phyloP scores from a whole-genome alignment of 306 rosid species.

The Vachellia pachyceras region DNA sequence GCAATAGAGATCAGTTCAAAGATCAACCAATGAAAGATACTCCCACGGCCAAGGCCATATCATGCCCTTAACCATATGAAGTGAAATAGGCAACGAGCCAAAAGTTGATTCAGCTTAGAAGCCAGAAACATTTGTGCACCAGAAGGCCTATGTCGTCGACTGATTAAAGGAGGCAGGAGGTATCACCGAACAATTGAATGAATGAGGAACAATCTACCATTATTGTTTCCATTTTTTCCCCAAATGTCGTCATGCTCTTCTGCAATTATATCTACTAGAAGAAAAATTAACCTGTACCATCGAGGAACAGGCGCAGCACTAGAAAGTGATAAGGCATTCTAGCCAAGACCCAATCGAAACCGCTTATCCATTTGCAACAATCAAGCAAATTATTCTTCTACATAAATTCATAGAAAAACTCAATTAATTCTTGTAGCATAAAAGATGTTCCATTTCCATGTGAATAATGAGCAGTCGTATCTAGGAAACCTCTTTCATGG shows the following conservation, averaged over 20 bases:
- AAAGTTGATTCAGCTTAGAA: background rate
- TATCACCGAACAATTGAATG: background rate
- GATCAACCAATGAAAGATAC: background rate
- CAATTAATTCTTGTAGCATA: background rate
- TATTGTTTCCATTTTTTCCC: background rate
- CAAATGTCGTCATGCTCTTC: background rate
- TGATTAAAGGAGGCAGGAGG: background rate
- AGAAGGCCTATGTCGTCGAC: background rate
- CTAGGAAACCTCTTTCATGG: background rate
- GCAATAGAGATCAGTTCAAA: background rate
- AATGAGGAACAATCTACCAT: constrained; percentile 2
- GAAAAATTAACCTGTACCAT: background rate
- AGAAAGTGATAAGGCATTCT: background rate
- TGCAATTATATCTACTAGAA: background rate
- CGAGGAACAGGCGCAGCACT: background rate
- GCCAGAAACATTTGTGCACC: constrained; percentile 15
- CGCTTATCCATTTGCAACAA: background rate
- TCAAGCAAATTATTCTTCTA: background rate
- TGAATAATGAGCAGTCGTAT: background rate
- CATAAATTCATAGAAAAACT: background rate
- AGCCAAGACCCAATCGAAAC: background rate
- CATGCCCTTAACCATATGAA: background rate
- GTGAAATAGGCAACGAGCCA: constrained; percentile 4
- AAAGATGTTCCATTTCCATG: constrained; percentile 1
- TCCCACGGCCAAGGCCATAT: background rate